Conservation (phyloP, 2,329 filamentous ascomycete genomes). For the Claviceps sp. region DNA sequence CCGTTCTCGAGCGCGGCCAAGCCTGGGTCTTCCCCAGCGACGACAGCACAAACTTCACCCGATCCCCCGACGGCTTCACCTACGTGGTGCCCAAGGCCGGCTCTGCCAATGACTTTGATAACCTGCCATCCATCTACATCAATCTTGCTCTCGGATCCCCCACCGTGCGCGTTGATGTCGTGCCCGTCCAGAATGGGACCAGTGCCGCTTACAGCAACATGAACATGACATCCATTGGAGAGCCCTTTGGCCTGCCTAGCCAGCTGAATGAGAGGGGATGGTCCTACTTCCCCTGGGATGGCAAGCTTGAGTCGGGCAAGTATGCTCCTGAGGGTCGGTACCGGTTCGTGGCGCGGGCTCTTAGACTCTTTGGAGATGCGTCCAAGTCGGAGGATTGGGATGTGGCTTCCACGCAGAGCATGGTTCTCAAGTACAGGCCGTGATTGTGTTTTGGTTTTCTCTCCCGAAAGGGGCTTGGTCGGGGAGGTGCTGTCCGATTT, state of each 20-base stretch:
- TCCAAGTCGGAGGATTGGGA: constrained; percentile 31
- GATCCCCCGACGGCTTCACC: constrained; percentile 17
- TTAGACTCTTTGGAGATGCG: constrained; percentile 35
- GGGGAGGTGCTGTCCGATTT: too few relatives aligned
- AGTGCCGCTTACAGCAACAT: constrained; percentile 18
- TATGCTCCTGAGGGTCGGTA: constrained; percentile 35
- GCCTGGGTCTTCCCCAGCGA: too few relatives aligned
- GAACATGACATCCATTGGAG: constrained; percentile 26
- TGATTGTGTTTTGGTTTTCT: neutral
- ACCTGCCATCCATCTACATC: constrained; percentile 3
- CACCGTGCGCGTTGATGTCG: constrained; percentile 27
- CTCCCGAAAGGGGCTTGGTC: too few relatives aligned
- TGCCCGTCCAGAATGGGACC: constrained; percentile 15
- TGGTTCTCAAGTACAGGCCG: constrained; percentile 27
- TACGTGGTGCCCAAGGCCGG: constrained; percentile 27
- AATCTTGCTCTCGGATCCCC: constrained; percentile 30
- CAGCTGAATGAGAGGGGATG: constrained; percentile 10
- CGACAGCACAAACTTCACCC: too few relatives aligned
- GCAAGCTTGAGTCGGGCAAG: constrained; percentile 27
- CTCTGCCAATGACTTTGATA: constrained; percentile 13
- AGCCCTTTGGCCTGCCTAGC: constrained; percentile 26
- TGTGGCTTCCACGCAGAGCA: constrained; percentile 23
- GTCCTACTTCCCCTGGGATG: constrained; percentile 23
- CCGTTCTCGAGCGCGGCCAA: too few relatives aligned
- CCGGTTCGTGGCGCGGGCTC: constrained; percentile 30